Evolutionary conservation across 2,329 filamentous ascomycete genomes (phyloP), one percentile per base, ranked within the genome.

Genomic region (Paraphaeosphaeria sporulosa): DNA sequence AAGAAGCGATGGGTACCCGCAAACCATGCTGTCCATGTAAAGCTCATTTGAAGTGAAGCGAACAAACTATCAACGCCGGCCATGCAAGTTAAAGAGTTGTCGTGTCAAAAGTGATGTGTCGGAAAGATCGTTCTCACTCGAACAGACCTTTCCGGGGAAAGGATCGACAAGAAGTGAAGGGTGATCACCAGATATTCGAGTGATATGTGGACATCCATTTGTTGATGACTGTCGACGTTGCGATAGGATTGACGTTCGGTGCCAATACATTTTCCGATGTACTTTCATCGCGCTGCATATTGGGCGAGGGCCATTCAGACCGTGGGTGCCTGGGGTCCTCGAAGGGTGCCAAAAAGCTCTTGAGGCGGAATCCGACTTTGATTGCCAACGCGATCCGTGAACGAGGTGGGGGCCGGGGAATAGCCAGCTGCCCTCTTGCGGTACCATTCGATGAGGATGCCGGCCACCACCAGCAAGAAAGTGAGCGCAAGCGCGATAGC

Each of bases 351-450:
- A 56, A 79, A 77, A 7, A 79, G 65, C 49, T 78, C 72, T 63
- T 81, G 78, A 1, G 84, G 84, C n/a, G 83, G 84, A 46, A 86
- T 76, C 53, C 83, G 79, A 55, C 76, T 76, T 63, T 85, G 76
- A 61, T 85, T 84, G 63, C 75, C 77, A 55, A 78, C 76, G 64
- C 81, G 80, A 58, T 83, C 81, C 27, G 71, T 68, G 58, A 78
- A 80, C 34, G 71, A 86, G 19, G 89, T 90, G 4, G 90, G 89
- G 38, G 92, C 91, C n/a, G 89, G 91, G 15, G 88, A 82, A 67
- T 96, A 96, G 52, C 93, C 92, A 74, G 94, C 90, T 51, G 88
- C 86, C 81, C 86, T 89, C 80, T 93, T 90, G 69, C 92, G 87
- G 62, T 90, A 83, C 62, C 91, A 87, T 79, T 95, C 92, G 59